A percentile compares a stretch with the other conserved stretches of the same genome.
Evolutionary conservation across 2,329 filamentous ascomycete genomes (phyloP).

Genomic region (Penicillium sp.): DNA sequence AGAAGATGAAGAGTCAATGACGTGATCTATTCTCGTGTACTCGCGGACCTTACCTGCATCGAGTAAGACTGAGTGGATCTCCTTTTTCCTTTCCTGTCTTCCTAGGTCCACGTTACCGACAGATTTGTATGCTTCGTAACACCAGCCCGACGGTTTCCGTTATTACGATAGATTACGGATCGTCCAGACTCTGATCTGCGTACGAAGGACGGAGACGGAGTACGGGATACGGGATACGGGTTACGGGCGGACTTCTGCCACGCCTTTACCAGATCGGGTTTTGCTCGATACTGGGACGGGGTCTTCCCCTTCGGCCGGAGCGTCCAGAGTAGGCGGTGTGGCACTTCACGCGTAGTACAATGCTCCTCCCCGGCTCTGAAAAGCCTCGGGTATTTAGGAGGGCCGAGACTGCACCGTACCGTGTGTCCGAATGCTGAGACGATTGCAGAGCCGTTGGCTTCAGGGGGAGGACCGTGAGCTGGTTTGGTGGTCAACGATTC

Average conservation of each 20-base stretch:
- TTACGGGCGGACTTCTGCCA: neutral
- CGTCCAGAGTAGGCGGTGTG: neutral
- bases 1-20: slow-evolving; percentile 13
- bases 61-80: slow-evolving; percentile 2
- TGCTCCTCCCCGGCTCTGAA: neutral
- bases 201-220: no score
- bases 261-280: neutral
- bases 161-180: slow-evolving; percentile 11
- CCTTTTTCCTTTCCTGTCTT: neutral
- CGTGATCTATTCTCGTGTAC: slow-evolving; percentile 10
- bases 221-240: no score
- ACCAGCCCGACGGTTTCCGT: no score
- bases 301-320: neutral
- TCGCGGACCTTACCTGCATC: slow-evolving; percentile 6
- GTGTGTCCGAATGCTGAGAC: neutral
- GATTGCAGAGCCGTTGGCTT: neutral
- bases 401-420: neutral
- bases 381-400: neutral
- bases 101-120: no score
- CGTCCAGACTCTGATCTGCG: slow-evolving; percentile 15
- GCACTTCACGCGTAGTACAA: neutral
- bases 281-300: neutral
- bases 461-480: slow-evolving; percentile 5
- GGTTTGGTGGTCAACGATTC: neutral
- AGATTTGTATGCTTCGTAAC: no score